Evolutionary conservation across 2,329 filamentous ascomycete genomes (phyloP), one percentile per base, ranked within the genome.

Genomic region (Diplocarpon mali): DNA sequence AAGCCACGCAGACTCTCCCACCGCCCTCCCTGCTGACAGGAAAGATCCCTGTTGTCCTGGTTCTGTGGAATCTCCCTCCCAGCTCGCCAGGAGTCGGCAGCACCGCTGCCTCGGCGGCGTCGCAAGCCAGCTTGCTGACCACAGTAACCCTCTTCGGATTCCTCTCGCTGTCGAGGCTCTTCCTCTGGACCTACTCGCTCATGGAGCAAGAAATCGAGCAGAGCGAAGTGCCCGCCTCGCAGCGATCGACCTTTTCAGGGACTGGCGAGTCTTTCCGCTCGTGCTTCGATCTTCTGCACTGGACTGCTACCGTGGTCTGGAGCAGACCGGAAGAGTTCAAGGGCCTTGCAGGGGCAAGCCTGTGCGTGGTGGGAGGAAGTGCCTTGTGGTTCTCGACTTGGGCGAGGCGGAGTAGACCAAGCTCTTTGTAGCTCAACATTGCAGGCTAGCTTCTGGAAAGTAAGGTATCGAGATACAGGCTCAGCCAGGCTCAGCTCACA

Each of bases 161-260:
- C 43, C 57, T 67, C 14, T 62, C 65, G 0, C 50, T 64, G 17
- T 67, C 65, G n/a, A 62, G 65, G 14, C 58, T 67, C 40, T 64
- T 64, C 13, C 63, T 64, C 31, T 65, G 64, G 63, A 58, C 63
- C 31, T 65, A 62, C 51, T 61, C 65, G 45, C 59, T 67, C 10
- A 64, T 62, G 15, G 64, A 63, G 10, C 64, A 66, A 47, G 63
- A 66, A 42, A 52, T 67, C 50, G 75, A 50, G 53, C 65, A 54
- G 55, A 69, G 34, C 53, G 65, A 50, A 15, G 59, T 66, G 12
- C 55, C 59, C 5, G 50, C 42, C 17, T 52, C 56, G 3, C 56
- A 62, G 38, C 58, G 64, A n/a, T 64, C 64, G 2, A 63, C 60
- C 45, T 67, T 67, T 45, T 64, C 64, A 1, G 66, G 66, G 9